phyloP scores from a whole-genome alignment of 2,329 filamentous ascomycete genomes.

The Monosporascus sp. region DNA sequence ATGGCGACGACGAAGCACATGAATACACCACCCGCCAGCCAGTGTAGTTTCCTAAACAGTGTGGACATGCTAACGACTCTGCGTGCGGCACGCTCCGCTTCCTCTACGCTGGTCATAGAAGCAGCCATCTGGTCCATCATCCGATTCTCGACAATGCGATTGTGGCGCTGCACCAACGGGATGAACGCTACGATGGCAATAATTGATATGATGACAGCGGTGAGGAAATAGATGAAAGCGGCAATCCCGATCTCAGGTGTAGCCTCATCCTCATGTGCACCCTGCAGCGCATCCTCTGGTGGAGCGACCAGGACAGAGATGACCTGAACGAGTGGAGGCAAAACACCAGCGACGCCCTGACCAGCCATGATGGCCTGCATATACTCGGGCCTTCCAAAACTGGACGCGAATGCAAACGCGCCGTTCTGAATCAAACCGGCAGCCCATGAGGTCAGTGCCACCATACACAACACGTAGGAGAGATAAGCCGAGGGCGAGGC shows the following conservation, averaged over 20 bases:
- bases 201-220: slow-evolving; percentile 71
- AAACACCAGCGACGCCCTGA: slow-evolving; percentile 84
- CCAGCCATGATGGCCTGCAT: slow-evolving; percentile 96
- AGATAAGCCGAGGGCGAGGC: slow-evolving; percentile 65
- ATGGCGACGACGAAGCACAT: slow-evolving; percentile 81
- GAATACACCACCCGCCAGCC: slow-evolving; percentile 71
- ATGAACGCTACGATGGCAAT: slow-evolving; percentile 67
- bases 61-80: slow-evolving; percentile 50
- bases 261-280: slow-evolving; percentile 20
- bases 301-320: slow-evolving; percentile 66
- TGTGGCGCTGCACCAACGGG: slow-evolving; percentile 61
- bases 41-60: slow-evolving; percentile 73
- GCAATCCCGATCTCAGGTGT: slow-evolving; percentile 47
- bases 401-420: slow-evolving; percentile 82
- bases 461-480: slow-evolving; percentile 74
- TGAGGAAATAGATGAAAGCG: slow-evolving; percentile 87
- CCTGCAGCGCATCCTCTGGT: slow-evolving; percentile 29
- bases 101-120: slow-evolving; percentile 45
- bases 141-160: slow-evolving; percentile 44
- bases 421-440: slow-evolving; percentile 90
- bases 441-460: slow-evolving; percentile 71
- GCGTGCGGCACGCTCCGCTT: slow-evolving; percentile 45
- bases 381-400: slow-evolving; percentile 81
- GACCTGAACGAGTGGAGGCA: slow-evolving; percentile 80
- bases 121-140: slow-evolving; percentile 43